A percentile compares a stretch with the other conserved stretches of the same genome.
Conservation (phyloP, 208 protist species). For the Novymonas esmeraldas region DNA sequence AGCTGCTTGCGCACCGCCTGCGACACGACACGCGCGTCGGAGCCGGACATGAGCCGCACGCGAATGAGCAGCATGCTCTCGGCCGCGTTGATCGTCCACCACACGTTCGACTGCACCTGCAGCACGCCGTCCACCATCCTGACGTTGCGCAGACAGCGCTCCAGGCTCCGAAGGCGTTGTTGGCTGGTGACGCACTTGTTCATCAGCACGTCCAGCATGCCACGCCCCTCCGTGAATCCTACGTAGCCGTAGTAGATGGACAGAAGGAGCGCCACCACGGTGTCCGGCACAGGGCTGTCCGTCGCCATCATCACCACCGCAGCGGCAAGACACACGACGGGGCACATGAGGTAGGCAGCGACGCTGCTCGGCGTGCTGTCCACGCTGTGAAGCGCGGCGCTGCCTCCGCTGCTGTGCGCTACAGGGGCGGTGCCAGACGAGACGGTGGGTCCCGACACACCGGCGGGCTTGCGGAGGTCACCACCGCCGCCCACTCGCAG, state of each 20-base stretch:
- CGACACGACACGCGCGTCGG: slow-evolving; percentile 42
- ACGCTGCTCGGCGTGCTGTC: slow-evolving; percentile 1
- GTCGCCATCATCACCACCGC: slow-evolving; percentile 17
- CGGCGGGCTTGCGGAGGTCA: background rate
- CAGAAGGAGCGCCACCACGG: slow-evolving; percentile 29
- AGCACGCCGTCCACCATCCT: slow-evolving; percentile 55
- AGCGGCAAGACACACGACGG: slow-evolving; percentile 8
- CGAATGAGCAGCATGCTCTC: slow-evolving; percentile 63
- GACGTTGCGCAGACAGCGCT: slow-evolving; percentile 48
- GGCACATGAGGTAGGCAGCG: slow-evolving; percentile 20
- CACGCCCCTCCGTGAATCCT: slow-evolving; percentile 19
- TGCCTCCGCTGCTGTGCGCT: background rate
- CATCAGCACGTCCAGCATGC: slow-evolving; percentile 60
- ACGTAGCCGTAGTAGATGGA: slow-evolving; percentile 35
- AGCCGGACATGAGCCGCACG: slow-evolving; percentile 44
- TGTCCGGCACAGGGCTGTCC: slow-evolving; percentile 16
- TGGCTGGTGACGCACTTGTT: slow-evolving; percentile 60
- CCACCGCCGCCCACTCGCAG: too few species aligned
- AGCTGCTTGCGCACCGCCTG: slow-evolving; percentile 36
- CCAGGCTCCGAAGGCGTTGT: slow-evolving; percentile 24
- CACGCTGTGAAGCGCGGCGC: slow-evolving; percentile 1
- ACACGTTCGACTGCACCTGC: slow-evolving; percentile 50
- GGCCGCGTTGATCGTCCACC: slow-evolving; percentile 47
- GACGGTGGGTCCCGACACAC: too few species aligned
- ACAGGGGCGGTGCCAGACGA: background rate